Conservation (phyloP, 2,329 filamentous ascomycete genomes). For the Calonectria crousiana region DNA sequence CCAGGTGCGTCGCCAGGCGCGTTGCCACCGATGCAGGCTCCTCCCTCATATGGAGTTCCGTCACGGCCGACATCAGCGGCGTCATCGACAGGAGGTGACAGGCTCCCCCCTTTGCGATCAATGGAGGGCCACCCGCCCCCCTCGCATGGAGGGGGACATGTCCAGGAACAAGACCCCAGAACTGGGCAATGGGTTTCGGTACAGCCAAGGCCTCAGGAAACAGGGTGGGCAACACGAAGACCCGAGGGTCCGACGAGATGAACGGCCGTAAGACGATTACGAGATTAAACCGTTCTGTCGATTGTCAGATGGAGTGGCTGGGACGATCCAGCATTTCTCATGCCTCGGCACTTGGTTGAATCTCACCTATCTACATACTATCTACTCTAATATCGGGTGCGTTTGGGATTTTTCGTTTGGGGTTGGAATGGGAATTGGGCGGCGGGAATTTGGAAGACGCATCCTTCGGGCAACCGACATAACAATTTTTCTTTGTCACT, state of each 20-base stretch:
- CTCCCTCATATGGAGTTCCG: slow-evolving; percentile 51
- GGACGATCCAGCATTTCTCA: not conserved
- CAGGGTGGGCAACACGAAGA: slow-evolving; percentile 53
- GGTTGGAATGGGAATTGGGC: slow-evolving; percentile 30
- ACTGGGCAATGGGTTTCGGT: slow-evolving; percentile 53
- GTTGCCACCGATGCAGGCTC: slow-evolving; percentile 57
- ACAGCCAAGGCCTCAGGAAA: slow-evolving; percentile 49
- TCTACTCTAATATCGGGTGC: slow-evolving; percentile 39
- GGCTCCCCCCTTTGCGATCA: slow-evolving; percentile 61
- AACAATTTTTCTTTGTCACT: slow-evolving; percentile 23
- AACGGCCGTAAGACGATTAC: not conserved
- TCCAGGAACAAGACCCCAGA: slow-evolving; percentile 50
- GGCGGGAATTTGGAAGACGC: slow-evolving; percentile 44
- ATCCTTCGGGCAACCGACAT: slow-evolving; percentile 45
- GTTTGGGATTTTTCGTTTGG: slow-evolving; percentile 31
- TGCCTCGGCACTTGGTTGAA: not conserved
- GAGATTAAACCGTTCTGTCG: slow-evolving; percentile 8
- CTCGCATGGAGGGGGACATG: slow-evolving; percentile 41
- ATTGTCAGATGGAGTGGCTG: not conserved
- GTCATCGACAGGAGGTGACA: slow-evolving; percentile 54
- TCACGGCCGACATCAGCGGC: slow-evolving; percentile 54
- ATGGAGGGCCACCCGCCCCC: slow-evolving; percentile 54
- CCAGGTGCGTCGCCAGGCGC: slow-evolving; percentile 49
- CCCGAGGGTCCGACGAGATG: slow-evolving; percentile 35
- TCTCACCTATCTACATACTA: slow-evolving; percentile 16